phyloP scores from a whole-genome alignment of 2,329 filamentous ascomycete genomes.

The Aspergillus fructus region DNA sequence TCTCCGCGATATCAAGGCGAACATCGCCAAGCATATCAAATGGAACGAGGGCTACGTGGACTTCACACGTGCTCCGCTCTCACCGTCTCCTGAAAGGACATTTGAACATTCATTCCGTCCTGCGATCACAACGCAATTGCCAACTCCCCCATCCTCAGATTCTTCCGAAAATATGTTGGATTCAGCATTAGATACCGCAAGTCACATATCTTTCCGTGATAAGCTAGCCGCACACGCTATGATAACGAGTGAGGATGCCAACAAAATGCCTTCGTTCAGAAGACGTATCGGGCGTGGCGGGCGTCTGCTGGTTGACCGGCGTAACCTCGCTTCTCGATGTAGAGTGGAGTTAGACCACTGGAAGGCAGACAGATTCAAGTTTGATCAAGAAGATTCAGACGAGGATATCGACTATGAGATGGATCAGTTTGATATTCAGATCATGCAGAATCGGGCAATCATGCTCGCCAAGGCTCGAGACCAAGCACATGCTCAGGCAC shows the following conservation, averaged over 20 bases:
- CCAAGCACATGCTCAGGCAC: slow-evolving; percentile 43
- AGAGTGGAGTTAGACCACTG: slow-evolving; percentile 47
- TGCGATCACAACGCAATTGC: slow-evolving; percentile 65
- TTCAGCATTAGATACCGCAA: slow-evolving; percentile 33
- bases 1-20: slow-evolving; percentile 77
- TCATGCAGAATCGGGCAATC: slow-evolving; percentile 57
- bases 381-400: slow-evolving; percentile 80
- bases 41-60: slow-evolving; percentile 93
- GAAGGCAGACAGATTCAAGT: slow-evolving; percentile 75
- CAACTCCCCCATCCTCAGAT: slow-evolving; percentile 51
- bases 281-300: slow-evolving; percentile 82
- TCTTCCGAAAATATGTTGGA: slow-evolving; percentile 47
- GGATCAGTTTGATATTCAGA: slow-evolving; percentile 64
- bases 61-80: slow-evolving; percentile 80
- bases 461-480: slow-evolving; percentile 47
- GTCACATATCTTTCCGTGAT: slow-evolving; percentile 33
- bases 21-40: slow-evolving; percentile 81
- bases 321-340: slow-evolving; percentile 60
- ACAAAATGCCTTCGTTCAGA: slow-evolving; percentile 67
- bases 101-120: slow-evolving; percentile 66
- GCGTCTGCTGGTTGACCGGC: slow-evolving; percentile 83
- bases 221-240: slow-evolving; percentile 43
- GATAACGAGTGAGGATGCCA: slow-evolving; percentile 45
- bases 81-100: slow-evolving; percentile 68
- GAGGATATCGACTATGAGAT: slow-evolving; percentile 72